A percentile compares a stretch with the other conserved stretches of the same genome.
Evolutionary conservation across 2,329 filamentous ascomycete genomes (phyloP).

Genomic region (Hymenoscyphus fraxineus): DNA sequence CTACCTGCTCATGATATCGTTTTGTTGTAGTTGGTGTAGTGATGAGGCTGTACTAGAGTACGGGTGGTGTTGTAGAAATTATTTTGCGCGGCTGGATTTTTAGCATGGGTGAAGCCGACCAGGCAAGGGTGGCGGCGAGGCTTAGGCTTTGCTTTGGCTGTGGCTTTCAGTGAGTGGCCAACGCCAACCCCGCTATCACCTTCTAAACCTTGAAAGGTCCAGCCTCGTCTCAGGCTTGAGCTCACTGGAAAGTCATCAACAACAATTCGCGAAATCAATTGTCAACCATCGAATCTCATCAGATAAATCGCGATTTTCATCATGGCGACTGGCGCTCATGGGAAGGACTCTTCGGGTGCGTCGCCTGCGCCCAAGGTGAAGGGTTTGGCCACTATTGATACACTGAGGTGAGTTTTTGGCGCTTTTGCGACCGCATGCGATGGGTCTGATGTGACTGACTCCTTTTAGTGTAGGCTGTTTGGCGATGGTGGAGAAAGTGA

Average conservation of each 20-base stretch:
- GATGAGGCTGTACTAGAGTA: neutral
- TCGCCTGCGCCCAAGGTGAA: constrained; percentile 61
- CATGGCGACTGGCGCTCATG: constrained; percentile 51
- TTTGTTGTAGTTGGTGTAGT: constrained; percentile 8
- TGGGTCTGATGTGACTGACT: constrained; percentile 15
- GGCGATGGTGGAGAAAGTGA: constrained; percentile 36
- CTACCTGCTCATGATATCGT: constrained; percentile 13
- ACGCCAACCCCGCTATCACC: neutral
- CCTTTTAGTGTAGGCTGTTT: constrained; percentile 34
- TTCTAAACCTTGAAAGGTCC: neutral
- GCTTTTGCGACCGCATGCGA: constrained; percentile 4
- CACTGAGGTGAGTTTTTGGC: constrained; percentile 60
- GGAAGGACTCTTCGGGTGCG: constrained; percentile 52
- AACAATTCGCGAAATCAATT: neutral
- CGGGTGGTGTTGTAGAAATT: neutral
- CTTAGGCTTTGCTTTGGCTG: neutral
- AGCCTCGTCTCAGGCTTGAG: neutral
- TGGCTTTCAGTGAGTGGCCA: neutral
- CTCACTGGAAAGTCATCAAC: neutral
- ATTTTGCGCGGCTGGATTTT: constrained; percentile 3
- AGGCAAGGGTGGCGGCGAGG: constrained; percentile 13
- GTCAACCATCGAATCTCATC: neutral
- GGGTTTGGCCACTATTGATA: constrained; percentile 79
- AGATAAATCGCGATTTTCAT: constrained; percentile 33
- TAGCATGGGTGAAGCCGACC: neutral